Percentiles rank a stretch among this genome's conserved stretches.
phyloP scores from a whole-genome alignment of 1,284 basidiomycete genomes.

The Malassezia caprae region DNA sequence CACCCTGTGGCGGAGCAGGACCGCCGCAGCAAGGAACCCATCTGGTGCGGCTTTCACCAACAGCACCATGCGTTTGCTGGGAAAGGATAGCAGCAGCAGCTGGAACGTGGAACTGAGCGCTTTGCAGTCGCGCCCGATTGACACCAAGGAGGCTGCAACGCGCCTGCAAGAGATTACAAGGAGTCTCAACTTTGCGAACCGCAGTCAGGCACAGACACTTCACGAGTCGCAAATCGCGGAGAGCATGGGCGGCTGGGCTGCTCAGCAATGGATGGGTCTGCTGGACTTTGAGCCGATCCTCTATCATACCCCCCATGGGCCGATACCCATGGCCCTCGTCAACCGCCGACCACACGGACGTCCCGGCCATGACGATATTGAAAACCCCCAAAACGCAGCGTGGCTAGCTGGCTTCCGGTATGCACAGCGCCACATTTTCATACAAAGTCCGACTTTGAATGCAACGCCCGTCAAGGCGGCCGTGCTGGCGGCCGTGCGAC shows the following conservation, averaged over 20 bases:
- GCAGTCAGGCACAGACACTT: slow-evolving; percentile 42
- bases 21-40: not conserved
- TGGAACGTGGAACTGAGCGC: slow-evolving; percentile 2
- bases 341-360: slow-evolving; percentile 62
- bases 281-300: slow-evolving; percentile 39
- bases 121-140: not conserved
- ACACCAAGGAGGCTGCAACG: not conserved
- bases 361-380: slow-evolving; percentile 55
- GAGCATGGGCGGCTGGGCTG: slow-evolving; percentile 7
- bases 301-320: slow-evolving; percentile 40
- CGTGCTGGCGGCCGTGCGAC: slow-evolving; percentile 57
- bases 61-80: slow-evolving; percentile 2
- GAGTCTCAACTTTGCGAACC: slow-evolving; percentile 44
- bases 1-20: slow-evolving; percentile 23
- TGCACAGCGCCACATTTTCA: slow-evolving; percentile 62
- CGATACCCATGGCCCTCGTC: slow-evolving; percentile 65
- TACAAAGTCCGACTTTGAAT: slow-evolving; percentile 61
- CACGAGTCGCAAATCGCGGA: slow-evolving; percentile 12
- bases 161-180: slow-evolving; percentile 35
- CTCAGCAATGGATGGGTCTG: slow-evolving; percentile 28
- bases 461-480: slow-evolving; percentile 60
- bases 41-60: not conserved
- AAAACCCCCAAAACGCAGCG: slow-evolving; percentile 63
- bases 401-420: slow-evolving; percentile 65
- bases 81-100: slow-evolving; percentile 8